phyloP scores from a whole-genome alignment of 768 basidiomycete genomes.

The Psilocybe tampanensis region DNA sequence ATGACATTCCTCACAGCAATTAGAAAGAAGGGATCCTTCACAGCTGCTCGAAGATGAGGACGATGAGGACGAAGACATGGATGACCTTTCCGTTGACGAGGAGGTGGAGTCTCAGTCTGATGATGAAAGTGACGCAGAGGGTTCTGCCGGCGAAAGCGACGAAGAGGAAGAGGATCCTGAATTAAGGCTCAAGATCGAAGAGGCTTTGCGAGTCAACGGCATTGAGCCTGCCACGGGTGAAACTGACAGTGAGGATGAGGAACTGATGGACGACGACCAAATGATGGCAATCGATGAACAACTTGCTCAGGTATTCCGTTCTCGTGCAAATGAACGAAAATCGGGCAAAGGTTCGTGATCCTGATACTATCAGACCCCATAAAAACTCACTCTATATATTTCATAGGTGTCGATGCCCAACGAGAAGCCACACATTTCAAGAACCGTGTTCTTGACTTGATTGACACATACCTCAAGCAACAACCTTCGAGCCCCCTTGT shows the following conservation, averaged over 20 bases:
- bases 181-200: constrained; percentile 68
- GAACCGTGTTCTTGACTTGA: constrained; percentile 92
- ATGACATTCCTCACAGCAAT: constrained; percentile 58
- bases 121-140: constrained; percentile 34
- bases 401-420: constrained; percentile 65
- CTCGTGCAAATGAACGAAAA: constrained; percentile 62
- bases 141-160: constrained; percentile 36
- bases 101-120: constrained; percentile 36
- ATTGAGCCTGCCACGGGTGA: constrained; percentile 58
- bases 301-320: constrained; percentile 83
- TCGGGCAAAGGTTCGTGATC: constrained; percentile 61
- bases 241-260: constrained; percentile 63
- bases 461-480: constrained; percentile 81
- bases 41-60: constrained; percentile 53
- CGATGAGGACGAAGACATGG: constrained; percentile 45
- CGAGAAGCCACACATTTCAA: constrained; percentile 96
- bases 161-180: constrained; percentile 57
- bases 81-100: constrained; percentile 38
- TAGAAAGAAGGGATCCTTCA: constrained; percentile 69
- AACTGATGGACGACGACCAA: constrained; percentile 93
- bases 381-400: neutral
- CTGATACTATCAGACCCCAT: neutral
- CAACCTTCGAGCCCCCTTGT: constrained; percentile 74
- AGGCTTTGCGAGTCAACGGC: constrained; percentile 61
- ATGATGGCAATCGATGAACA: constrained; percentile 97